These are phyloP conservation scores for Gnomoniopsis sp. DNA, from an alignment of 2,329 filamentous ascomycete genomes.

Conservation along the genomic window DNA sequence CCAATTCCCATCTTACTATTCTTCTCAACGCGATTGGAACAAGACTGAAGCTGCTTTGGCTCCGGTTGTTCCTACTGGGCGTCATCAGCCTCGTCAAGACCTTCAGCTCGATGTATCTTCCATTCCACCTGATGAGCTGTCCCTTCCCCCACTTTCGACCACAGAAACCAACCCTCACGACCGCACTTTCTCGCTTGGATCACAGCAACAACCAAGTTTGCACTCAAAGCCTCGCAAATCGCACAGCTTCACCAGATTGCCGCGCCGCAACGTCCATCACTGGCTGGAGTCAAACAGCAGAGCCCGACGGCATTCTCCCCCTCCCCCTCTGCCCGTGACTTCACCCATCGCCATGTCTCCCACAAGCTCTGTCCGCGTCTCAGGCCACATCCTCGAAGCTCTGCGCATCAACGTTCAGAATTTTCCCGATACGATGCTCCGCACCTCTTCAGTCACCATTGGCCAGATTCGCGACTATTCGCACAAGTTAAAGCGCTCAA, in stretches of 20 bases:
- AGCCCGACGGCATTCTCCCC: not conserved
- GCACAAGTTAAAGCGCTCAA: constrained; percentile 45
- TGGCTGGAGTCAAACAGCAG: constrained; percentile 17
- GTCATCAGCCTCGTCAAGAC: not conserved
- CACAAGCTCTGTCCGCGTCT: constrained; percentile 42
- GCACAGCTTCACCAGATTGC: constrained; percentile 9
- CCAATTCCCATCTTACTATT: not conserved
- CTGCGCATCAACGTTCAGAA: constrained; percentile 51
- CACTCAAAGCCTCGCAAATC: constrained; percentile 12
- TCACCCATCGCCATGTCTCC: constrained; percentile 8
- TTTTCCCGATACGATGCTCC: constrained; percentile 58
- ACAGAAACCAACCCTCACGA: not conserved
- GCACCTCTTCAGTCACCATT: constrained; percentile 51
- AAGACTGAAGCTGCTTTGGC: constrained; percentile 1
- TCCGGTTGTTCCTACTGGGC: not conserved
- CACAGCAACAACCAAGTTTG: not conserved
- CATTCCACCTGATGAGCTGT: constrained; percentile 2
- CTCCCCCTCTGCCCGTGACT: not conserved
- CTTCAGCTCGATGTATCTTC: not conserved
- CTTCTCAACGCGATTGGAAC: not conserved
- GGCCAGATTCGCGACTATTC: constrained; percentile 57
- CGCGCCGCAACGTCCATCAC: constrained; percentile 13
- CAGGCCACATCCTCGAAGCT: constrained; percentile 51
- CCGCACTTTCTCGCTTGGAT: not conserved
- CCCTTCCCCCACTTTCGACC: constrained; percentile 4